Evolutionary conservation across 116 monocot genomes (phyloP), one percentile per base, ranked within the genome.

Genomic region (Trichopus zeylanicus): DNA sequence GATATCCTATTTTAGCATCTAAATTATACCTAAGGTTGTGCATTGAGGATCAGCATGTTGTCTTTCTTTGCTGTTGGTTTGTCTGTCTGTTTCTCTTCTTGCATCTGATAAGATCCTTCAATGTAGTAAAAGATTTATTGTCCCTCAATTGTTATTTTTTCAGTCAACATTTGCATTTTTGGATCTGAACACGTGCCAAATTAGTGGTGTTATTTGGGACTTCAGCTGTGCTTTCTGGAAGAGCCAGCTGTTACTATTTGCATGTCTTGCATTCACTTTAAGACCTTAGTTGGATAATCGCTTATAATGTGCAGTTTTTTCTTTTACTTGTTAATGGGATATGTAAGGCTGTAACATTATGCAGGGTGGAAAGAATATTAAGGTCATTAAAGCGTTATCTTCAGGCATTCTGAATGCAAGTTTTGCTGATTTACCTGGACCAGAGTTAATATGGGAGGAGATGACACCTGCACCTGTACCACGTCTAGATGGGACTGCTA

Each of bases 401-500:
- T 25, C 53, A 7, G 65, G 60, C 46, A 69, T 39, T 60, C 39
- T 71, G 23, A 90, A 84, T 73, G 74, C 77, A 48, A 91, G 85
- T 21, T 87, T 85, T 70, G 75, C 79, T 18, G 91, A 97, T 73
- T 28, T 97, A 63, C 85, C 80, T 11, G 91, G 80, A 46, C 82
- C 80, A 21, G 29, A 73, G 23, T 51, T 88, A 48, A 60, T 88
- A 54, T 98, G 92, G 98, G 82, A 98, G 56, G 82, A 84, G 71
- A 91, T 91, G 98, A 77, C 88, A 21, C 72, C 66, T 47, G 77
- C 88, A 31, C 98, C 92, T 10, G 98, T 92, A 6, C 77, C 79
- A 18, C 79, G 92, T 51, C 59, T 98, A 13, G 98, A 98, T 67
- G 92, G 98, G 6, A 79, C 87, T 55, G 88, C 98, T 25, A 65